A percentile compares a stretch with the other conserved stretches of the same genome.
These are phyloP conservation scores for Rhizopus sp. DNA, from an alignment of 371 early-diverging fungal species.

Conservation along the genomic window DNA sequence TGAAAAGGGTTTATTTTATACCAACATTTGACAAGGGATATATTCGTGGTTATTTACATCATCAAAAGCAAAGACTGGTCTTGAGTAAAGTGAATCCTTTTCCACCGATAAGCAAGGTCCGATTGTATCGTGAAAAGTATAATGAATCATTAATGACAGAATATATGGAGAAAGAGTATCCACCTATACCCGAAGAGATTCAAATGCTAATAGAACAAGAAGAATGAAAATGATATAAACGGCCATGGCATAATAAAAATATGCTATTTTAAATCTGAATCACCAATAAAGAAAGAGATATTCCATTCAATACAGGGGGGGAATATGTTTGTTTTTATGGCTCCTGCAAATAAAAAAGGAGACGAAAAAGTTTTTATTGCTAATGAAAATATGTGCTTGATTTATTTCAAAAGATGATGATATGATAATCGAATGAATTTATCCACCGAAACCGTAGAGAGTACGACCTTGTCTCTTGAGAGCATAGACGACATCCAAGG, in stretches of 20 bases:
- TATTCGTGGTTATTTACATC: constrained; percentile 34
- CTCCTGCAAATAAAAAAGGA: too few relatives aligned
- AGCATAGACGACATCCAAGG: constrained; percentile 94
- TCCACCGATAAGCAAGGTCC: constrained; percentile 25
- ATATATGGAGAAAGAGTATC: constrained; percentile 19
- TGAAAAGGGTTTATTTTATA: background rate
- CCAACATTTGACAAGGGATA: constrained; percentile 18
- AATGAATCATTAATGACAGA: constrained; percentile 22
- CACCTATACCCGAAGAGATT: constrained; percentile 11
- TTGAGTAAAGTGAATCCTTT: constrained; percentile 34
- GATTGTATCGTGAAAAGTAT: constrained; percentile 19
- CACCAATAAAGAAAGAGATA: too few relatives aligned
- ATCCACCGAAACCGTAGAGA: constrained; percentile 59
- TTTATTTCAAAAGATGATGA: constrained; percentile 1
- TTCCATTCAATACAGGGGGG: background rate
- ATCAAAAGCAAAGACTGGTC: constrained; percentile 21
- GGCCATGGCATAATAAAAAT: background rate
- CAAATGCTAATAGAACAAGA: constrained; percentile 1
- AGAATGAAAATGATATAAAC: background rate
- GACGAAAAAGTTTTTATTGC: too few relatives aligned
- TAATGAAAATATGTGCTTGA: background rate
- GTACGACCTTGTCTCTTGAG: constrained; percentile 98
- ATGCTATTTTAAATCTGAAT: background rate
- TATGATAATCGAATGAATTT: constrained; percentile 2
- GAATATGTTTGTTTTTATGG: background rate